These are phyloP conservation scores for Phytopythium kandeliae DNA, from an alignment of 352 stramenopile species.

Conservation along the genomic window DNA sequence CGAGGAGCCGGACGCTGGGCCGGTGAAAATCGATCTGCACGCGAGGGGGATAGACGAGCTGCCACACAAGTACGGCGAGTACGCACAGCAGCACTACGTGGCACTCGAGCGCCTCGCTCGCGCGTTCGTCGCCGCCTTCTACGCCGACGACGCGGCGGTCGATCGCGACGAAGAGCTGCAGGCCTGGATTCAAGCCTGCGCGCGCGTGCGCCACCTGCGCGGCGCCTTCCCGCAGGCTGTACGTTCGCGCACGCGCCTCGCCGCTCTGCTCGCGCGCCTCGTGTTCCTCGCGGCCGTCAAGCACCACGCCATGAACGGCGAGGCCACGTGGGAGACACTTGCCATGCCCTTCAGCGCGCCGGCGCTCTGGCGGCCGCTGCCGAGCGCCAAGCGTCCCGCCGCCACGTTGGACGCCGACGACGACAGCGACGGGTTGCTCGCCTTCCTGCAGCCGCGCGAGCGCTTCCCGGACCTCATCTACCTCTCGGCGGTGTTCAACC, in stretches of 20 bases:
- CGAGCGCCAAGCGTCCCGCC: conserved; percentile 14
- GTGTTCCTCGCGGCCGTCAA: conserved; percentile 36
- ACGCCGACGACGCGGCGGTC: conserved; percentile 20
- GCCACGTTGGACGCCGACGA: conserved; percentile 8
- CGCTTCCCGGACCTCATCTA: conserved; percentile 19
- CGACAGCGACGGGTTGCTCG: conserved; percentile 14
- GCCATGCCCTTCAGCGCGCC: conserved; percentile 34
- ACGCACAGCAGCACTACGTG: conserved; percentile 22
- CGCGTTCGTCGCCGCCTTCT: conserved; percentile 22
- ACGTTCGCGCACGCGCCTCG: conserved; percentile 8
- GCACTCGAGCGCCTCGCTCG: conserved; percentile 21
- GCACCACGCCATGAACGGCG: conserved; percentile 52
- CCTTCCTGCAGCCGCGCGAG: conserved; percentile 14
- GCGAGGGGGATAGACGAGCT: conserved; percentile 22
- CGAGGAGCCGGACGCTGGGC: background rate
- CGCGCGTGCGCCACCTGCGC: conserved; percentile 21
- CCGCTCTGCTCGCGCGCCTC: conserved; percentile 22
- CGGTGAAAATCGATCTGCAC: conserved; percentile 13
- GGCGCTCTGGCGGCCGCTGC: conserved; percentile 36
- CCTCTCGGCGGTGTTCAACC: conserved; percentile 29
- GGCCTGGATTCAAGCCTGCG: conserved; percentile 21
- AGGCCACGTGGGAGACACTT: conserved; percentile 33
- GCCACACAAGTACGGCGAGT: conserved; percentile 29
- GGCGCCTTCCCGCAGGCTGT: conserved; percentile 5
- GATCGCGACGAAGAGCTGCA: conserved; percentile 31